These are phyloP conservation scores for Plasmodium blacklocki DNA, from an alignment of 169 alveolate genomes.

Conservation along the genomic window DNA sequence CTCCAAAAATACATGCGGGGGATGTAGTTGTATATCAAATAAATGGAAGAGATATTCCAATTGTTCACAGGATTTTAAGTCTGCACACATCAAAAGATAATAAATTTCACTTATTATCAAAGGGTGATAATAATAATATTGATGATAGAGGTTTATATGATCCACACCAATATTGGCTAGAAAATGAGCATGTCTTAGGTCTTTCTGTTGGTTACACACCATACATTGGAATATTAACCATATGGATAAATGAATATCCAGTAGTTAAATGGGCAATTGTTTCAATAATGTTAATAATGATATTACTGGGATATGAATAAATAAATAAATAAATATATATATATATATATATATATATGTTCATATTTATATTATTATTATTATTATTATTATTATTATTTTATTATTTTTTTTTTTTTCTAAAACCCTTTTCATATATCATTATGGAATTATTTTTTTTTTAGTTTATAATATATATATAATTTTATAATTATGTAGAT, in stretches of 20 bases:
- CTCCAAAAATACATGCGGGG: constrained; percentile 79
- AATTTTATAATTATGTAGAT: too few relatives aligned
- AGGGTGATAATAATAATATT: constrained; percentile 94
- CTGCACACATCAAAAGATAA: constrained; percentile 87
- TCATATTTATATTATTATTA: neutral
- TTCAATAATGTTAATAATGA: constrained; percentile 50
- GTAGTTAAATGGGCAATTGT: constrained; percentile 75
- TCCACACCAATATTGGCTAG: constrained; percentile 89
- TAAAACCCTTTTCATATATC: too few relatives aligned
- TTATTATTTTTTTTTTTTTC: neutral
- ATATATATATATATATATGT: neutral
- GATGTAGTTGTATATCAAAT: constrained; percentile 85
- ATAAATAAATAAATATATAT: neutral
- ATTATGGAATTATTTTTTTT: too few relatives aligned
- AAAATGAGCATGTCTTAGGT: constrained; percentile 90
- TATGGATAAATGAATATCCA: constrained; percentile 92
- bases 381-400: neutral
- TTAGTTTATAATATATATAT: too few relatives aligned
- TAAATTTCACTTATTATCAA: constrained; percentile 87
- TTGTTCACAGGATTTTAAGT: constrained; percentile 93
- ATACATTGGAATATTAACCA: constrained; percentile 93
- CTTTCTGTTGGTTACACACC: constrained; percentile 89
- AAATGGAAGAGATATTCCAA: constrained; percentile 92
- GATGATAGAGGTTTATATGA: constrained; percentile 94
- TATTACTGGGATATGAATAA: constrained; percentile 68